Conservation (phyloP, 805 yeast species). For the Sungouiozyma intestinalis region DNA sequence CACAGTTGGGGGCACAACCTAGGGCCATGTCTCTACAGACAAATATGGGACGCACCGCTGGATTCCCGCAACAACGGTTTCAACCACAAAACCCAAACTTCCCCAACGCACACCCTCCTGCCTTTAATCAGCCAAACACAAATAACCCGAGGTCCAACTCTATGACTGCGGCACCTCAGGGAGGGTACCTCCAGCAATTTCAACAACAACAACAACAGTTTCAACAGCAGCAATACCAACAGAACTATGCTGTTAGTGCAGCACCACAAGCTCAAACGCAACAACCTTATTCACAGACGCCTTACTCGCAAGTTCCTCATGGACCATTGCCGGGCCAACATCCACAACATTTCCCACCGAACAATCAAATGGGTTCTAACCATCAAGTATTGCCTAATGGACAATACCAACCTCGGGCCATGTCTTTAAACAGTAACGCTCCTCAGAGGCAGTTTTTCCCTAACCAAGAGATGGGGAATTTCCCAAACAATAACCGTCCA, state of each 20-base stretch:
- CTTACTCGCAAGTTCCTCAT: neutral
- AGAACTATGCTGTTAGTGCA: neutral
- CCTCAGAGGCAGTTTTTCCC: neutral
- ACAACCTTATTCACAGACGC: neutral
- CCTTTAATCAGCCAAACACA: neutral
- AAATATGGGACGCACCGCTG: neutral
- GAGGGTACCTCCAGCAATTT: neutral
- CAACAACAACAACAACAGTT: constrained; percentile 1
- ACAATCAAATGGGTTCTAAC: neutral
- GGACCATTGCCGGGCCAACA: neutral
- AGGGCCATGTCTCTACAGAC: constrained; percentile 27
- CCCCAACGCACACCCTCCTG: neutral
- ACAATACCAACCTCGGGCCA: constrained; percentile 5
- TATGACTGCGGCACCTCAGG: constrained; percentile 3
- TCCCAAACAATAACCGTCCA: constrained; percentile 4
- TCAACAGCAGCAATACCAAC: constrained; percentile 2
- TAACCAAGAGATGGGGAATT: neutral
- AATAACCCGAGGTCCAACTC: constrained; percentile 7
- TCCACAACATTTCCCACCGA: neutral
- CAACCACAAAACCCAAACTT: constrained; percentile 1
- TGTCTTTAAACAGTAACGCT: constrained; percentile 4
- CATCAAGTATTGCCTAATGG: neutral
- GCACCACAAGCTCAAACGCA: neutral
- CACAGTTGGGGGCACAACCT: constrained; percentile 7
- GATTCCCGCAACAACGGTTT: neutral